These are phyloP conservation scores for Penicillium concentricum DNA, from an alignment of 2,329 filamentous ascomycete species.

Conservation along the genomic window DNA sequence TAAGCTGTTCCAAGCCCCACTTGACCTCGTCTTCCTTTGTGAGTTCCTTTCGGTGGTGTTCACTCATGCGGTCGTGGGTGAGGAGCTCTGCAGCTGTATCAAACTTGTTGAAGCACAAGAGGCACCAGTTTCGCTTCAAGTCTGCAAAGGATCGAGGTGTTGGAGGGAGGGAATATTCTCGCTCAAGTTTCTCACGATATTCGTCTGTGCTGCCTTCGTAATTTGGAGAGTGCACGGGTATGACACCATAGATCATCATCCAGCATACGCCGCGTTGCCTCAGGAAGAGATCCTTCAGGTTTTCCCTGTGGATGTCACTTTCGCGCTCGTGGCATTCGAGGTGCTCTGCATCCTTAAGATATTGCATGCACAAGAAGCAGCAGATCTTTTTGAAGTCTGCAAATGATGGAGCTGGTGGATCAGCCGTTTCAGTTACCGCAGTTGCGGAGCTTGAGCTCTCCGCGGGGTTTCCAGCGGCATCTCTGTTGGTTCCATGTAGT, in stretches of 20 bases:
- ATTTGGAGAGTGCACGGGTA: background rate
- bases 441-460: constrained; percentile 27
- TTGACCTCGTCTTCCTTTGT: background rate
- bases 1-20: background rate
- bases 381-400: constrained; percentile 58
- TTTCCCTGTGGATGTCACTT: background rate
- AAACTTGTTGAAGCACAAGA: background rate
- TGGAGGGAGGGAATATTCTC: background rate
- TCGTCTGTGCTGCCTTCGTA: background rate
- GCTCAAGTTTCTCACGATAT: background rate
- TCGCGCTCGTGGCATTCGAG: constrained; percentile 52
- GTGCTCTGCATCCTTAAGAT: constrained; percentile 56
- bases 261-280: background rate
- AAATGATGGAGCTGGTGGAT: constrained; percentile 55
- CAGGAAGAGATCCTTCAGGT: background rate
- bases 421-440: background rate
- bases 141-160: background rate
- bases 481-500: constrained; percentile 54
- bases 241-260: background rate
- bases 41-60: background rate
- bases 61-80: background rate
- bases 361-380: constrained; percentile 62
- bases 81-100: background rate
- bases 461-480: constrained; percentile 25
- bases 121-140: background rate